Percentiles rank a stretch among this genome's conserved stretches.
phyloP scores from a whole-genome alignment of 306 rosid species.

The Hylodesmum podocarpum region DNA sequence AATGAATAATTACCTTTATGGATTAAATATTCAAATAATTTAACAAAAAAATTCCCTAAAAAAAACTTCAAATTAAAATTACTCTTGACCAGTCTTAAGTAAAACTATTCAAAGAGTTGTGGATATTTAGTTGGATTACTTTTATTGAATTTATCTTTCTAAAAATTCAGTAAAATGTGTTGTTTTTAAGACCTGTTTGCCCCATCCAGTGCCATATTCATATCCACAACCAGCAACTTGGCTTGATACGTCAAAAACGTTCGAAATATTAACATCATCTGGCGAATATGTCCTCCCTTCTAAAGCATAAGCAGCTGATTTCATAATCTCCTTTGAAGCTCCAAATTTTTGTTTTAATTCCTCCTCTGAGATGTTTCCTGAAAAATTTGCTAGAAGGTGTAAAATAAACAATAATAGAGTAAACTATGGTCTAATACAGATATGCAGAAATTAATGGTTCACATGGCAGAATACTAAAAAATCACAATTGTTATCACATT shows the following conservation, averaged over 20 bases:
- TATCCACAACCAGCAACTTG: constrained; percentile 50
- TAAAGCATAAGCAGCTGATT: constrained; percentile 47
- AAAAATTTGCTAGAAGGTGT: not conserved
- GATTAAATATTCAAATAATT: no score
- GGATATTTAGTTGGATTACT: not conserved
- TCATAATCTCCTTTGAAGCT: constrained; percentile 45
- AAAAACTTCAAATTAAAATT: no score
- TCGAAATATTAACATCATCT: not conserved
- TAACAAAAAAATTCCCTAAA: no score
- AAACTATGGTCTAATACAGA: constrained; percentile 38
- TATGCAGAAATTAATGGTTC: no score
- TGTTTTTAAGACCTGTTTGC: constrained; percentile 44
- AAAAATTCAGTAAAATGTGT: not conserved
- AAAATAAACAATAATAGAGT: not conserved
- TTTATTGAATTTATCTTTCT: not conserved
- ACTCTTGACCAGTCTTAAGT: no score
- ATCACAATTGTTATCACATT: no score
- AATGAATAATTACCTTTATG: no score
- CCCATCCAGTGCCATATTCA: constrained; percentile 65
- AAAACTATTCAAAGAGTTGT: not conserved
- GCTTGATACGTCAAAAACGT: constrained; percentile 36
- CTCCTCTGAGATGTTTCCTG: constrained; percentile 37
- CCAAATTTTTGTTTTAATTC: constrained; percentile 46
- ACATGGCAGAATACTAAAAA: no score
- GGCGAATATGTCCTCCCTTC: constrained; percentile 24